phyloP scores from a whole-genome alignment of 2,329 filamentous ascomycete genomes.

The Cytospora paraplurivora region DNA sequence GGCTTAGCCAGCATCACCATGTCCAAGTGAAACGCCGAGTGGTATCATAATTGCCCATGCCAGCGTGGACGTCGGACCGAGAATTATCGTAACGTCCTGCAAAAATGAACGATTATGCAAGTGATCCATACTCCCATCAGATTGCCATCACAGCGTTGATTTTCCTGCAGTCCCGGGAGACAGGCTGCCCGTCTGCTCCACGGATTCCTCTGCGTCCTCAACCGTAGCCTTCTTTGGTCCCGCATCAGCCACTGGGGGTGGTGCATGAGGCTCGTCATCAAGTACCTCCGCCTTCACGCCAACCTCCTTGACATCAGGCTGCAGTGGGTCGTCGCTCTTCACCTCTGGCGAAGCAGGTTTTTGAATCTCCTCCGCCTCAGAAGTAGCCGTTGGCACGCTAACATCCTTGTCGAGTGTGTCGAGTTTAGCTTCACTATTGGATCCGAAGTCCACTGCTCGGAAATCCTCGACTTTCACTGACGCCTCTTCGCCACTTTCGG shows the following conservation, averaged over 20 bases:
- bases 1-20: background rate
- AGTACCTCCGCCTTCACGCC: background rate
- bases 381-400: background rate
- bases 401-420: conserved; percentile 3
- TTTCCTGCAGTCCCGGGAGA: conserved; percentile 2
- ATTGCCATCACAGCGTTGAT: conserved; percentile 4
- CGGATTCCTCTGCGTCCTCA: background rate
- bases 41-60: conserved; percentile 12
- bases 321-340: background rate
- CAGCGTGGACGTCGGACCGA: background rate
- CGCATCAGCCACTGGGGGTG: background rate
- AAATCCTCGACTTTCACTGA: conserved; percentile 2
- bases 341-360: background rate
- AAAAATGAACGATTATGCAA: background rate
- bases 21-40: conserved; percentile 17
- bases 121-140: conserved; percentile 1
- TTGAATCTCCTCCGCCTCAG: background rate
- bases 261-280: background rate
- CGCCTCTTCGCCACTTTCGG: background rate
- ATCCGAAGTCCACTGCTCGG: conserved; percentile 3
- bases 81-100: background rate
- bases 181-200: background rate
- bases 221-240: background rate
- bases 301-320: background rate
- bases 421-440: background rate